Conservation (phyloP, 495 filamentous ascomycete species). For the Schizothecium vesticola region DNA sequence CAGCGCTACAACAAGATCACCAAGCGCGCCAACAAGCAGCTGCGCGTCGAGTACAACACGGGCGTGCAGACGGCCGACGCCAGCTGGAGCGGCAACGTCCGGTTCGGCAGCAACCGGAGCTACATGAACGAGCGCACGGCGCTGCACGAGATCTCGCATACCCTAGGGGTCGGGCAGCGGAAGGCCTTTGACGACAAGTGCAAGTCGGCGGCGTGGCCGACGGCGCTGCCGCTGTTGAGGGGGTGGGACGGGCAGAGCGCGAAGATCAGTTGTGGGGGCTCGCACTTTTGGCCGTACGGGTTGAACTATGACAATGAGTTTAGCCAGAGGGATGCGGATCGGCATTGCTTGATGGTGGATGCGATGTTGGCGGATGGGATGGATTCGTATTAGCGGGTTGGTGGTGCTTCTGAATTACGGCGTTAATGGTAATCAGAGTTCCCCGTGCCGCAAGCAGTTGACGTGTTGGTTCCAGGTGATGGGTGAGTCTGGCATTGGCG, state of each 20-base stretch:
- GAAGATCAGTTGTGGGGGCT: slow-evolving; percentile 40
- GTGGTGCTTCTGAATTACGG: neutral
- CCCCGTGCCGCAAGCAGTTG: neutral
- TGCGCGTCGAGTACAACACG: slow-evolving; percentile 35
- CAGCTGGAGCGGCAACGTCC: slow-evolving; percentile 40
- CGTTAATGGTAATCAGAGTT: neutral
- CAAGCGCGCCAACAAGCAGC: slow-evolving; percentile 26
- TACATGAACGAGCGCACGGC: slow-evolving; percentile 46
- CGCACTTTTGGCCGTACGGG: slow-evolving; percentile 42
- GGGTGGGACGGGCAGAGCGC: slow-evolving; percentile 34
- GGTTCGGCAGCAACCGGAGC: slow-evolving; percentile 36
- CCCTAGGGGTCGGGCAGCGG: slow-evolving; percentile 39
- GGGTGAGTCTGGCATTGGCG: neutral
- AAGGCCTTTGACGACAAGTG: slow-evolving; percentile 33
- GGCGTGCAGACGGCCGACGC: slow-evolving; percentile 39
- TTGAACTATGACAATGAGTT: slow-evolving; percentile 39
- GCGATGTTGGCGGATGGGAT: slow-evolving; percentile 35
- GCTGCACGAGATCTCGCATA: slow-evolving; percentile 43
- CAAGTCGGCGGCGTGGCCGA: slow-evolving; percentile 34
- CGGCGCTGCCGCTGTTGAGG: slow-evolving; percentile 30
- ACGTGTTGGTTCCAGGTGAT: neutral
- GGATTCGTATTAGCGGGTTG: slow-evolving; percentile 1
- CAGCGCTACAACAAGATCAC: slow-evolving; percentile 33
- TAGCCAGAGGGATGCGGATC: slow-evolving; percentile 36
- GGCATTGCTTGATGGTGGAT: slow-evolving; percentile 35